Evolutionary conservation across 108 stramenopile genomes (phyloP).

Genomic region (Fistulifera pelliculosa): DNA sequence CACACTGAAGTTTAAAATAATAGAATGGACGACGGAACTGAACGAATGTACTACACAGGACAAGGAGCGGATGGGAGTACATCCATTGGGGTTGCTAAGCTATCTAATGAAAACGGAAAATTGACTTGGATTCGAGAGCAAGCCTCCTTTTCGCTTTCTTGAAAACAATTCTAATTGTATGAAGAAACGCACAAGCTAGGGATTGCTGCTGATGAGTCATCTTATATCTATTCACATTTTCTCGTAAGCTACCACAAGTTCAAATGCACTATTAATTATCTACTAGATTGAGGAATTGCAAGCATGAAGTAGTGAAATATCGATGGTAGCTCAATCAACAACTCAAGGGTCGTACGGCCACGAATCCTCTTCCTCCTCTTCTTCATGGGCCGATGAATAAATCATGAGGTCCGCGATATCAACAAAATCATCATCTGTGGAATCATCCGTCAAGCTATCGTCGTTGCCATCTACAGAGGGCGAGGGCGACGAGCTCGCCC

Average conservation of each 20-base stretch:
- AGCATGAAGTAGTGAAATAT: no score
- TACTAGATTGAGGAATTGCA: no score
- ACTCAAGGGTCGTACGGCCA: not conserved
- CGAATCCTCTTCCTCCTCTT: not conserved
- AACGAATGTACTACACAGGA: constrained; percentile 87
- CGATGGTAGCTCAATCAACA: no score
- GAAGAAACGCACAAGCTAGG: no score
- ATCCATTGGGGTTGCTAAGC: constrained; percentile 70
- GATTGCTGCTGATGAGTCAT: no score
- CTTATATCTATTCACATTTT: no score
- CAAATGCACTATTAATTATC: no score
- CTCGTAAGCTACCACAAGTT: no score
- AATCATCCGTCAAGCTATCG: not conserved
- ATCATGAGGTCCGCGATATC: not conserved
- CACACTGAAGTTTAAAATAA: no score
- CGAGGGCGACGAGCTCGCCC: no score
- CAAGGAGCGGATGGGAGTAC: constrained; percentile 53
- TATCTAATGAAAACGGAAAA: constrained; percentile 1
- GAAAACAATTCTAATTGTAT: not conserved
- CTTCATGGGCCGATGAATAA: not conserved
- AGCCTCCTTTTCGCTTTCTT: constrained; percentile 30
- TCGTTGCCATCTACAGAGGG: not conserved
- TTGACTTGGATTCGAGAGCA: constrained; percentile 33
- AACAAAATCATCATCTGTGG: not conserved
- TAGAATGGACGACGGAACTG: constrained; percentile 76